Base-by-base conservation (phyloP, 2,329 filamentous ascomycete genomes). In the Drechslerella stenobrocha region DNA sequence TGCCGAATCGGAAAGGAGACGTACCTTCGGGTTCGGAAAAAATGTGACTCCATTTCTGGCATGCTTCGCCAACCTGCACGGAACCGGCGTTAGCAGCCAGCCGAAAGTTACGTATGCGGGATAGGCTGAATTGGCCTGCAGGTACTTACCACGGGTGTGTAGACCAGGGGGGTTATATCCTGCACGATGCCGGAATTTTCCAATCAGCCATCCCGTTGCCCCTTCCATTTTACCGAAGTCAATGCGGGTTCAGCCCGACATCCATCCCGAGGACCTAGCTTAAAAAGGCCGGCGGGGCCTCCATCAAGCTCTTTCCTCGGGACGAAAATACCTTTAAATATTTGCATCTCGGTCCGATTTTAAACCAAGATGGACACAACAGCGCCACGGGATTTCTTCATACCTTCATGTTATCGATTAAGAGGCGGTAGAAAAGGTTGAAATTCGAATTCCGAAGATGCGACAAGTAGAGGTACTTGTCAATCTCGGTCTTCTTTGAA, bases 31-130 rank as follows among this genome's bases (percentile, higher is more conserved):
- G 91, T 72, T 91, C 88, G 67, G 91, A 95, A 81, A 95, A 97
- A 73, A 97, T 84, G 74, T 92, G 90, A 35, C 91, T 96, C 84
- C 95, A 98, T 78, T 92, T 87, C 76, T 96, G 81, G 80, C 93
- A 98, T 72, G 95, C 93, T 76, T 97, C 92, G 74, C 93, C 93
- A 74, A 98, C 63, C 63, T 67, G 53, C 32, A 23, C 11, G 48
- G 44, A 30, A 52, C 32, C 37, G 34, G 30, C 22, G 42, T 67
- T 59, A 59, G 53, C 53, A 55, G 55, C 52, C 45, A 55, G 55
- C 52, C 45, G 44, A 40, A 45, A 48, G 51, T 30, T 40, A 51
- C 50, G 46, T 37, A 46, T 55, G 44, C 37, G 23, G 23, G 55
- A 60, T 67, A 67, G 63, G 55, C 63, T 67, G 63, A 59, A 67